Conservation (phyloP, 2,329 filamentous ascomycete genomes). For the Monosporascus cannonballus region DNA sequence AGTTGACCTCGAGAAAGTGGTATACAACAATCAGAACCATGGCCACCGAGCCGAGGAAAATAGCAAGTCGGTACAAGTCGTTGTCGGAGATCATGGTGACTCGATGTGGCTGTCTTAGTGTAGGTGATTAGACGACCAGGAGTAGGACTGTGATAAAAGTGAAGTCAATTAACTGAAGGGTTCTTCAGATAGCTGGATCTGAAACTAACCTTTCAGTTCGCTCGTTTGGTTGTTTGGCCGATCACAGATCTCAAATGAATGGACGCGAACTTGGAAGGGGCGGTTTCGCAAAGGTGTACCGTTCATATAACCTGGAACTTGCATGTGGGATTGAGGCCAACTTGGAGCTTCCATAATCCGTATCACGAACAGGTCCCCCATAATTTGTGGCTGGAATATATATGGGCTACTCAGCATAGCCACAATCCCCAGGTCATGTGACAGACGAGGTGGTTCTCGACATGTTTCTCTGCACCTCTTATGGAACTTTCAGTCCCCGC, state of each 20-base stretch:
- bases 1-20: slow-evolving; percentile 94
- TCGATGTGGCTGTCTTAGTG: slow-evolving; percentile 1
- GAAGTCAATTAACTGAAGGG: neutral
- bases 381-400: slow-evolving; percentile 8
- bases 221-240: neutral
- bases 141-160: neutral
- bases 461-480: neutral
- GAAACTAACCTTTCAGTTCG: neutral
- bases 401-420: neutral
- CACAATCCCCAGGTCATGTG: slow-evolving; percentile 11
- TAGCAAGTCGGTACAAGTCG: slow-evolving; percentile 83
- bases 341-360: slow-evolving; percentile 22
- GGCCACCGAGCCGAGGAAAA: slow-evolving; percentile 83
- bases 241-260: neutral
- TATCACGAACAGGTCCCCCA: neutral
- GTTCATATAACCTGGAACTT: neutral
- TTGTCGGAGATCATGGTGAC: slow-evolving; percentile 87
- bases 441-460: slow-evolving; percentile 5
- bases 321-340: slow-evolving; percentile 22
- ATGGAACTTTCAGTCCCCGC: slow-evolving; percentile 14
- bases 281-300: neutral
- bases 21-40: slow-evolving; percentile 94
- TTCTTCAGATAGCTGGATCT: neutral
- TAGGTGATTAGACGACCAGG: neutral
- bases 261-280: slow-evolving; percentile 2